These are phyloP conservation scores for Trichosporon sp. DNA, from an alignment of 1,284 basidiomycete species.

Conservation along the genomic window DNA sequence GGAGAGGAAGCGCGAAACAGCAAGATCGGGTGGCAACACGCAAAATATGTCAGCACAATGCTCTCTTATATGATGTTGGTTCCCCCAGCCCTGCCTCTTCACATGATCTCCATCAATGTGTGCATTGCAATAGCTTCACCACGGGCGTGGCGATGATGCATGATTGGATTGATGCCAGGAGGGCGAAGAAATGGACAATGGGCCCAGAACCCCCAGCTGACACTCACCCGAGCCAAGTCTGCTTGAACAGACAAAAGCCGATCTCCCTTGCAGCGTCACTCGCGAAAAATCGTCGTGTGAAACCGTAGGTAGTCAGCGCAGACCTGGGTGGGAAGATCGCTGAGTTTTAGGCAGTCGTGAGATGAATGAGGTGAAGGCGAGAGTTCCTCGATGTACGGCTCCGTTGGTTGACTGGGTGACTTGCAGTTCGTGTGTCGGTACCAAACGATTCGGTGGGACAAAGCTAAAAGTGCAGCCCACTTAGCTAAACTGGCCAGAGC, in stretches of 20 bases:
- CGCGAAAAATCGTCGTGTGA: slow-evolving; percentile 10
- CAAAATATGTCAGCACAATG: slow-evolving; percentile 10
- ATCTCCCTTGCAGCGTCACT: not conserved
- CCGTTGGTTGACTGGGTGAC: not conserved
- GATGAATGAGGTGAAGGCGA: slow-evolving; percentile 1
- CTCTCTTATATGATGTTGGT: not conserved
- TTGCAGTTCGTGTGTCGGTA: not conserved
- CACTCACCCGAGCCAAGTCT: slow-evolving; percentile 17
- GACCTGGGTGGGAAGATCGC: slow-evolving; percentile 15
- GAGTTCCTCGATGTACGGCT: not conserved
- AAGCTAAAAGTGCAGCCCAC: not conserved
- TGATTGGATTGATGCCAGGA: slow-evolving; percentile 8
- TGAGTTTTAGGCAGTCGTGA: not conserved
- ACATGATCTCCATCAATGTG: not conserved
- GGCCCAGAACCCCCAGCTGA: not conserved
- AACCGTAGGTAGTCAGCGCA: slow-evolving; percentile 7
- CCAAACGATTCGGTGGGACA: not conserved
- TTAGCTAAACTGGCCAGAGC: no score
- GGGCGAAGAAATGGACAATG: not conserved
- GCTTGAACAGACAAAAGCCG: not conserved
- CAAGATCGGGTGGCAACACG: slow-evolving; percentile 21
- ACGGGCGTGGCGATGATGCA: not conserved
- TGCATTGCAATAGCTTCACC: not conserved
- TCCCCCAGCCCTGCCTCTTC: not conserved
- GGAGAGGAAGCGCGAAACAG: not conserved